A percentile compares a stretch with the other conserved stretches of the same genome.
These are phyloP conservation scores for Fusarium subglutinans DNA, from an alignment of 2,329 filamentous ascomycete species.

Conservation along the genomic window DNA sequence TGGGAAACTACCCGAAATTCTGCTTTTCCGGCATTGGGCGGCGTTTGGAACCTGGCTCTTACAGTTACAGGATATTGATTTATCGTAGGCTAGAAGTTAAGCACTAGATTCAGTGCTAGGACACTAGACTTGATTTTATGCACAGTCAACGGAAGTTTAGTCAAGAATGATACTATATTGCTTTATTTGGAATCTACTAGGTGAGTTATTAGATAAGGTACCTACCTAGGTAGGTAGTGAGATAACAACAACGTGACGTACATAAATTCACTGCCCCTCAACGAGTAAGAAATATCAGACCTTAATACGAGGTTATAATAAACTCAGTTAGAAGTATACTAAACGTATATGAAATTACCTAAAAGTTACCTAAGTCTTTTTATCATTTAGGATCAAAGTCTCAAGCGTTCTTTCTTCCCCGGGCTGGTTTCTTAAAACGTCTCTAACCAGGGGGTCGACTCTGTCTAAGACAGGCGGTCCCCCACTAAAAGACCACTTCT, in stretches of 20 bases:
- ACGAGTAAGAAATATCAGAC: background rate
- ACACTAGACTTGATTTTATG: background rate
- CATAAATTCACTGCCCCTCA: background rate
- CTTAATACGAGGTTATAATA: background rate
- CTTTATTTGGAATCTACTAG: background rate
- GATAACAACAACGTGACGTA: background rate
- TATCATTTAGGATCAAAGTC: background rate
- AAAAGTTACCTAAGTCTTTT: background rate
- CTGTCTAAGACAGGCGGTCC: background rate
- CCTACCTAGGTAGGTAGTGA: background rate
- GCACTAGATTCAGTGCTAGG: background rate
- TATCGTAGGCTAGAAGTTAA: background rate
- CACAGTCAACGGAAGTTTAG: background rate
- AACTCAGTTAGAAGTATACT: background rate
- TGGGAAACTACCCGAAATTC: constrained; percentile 28
- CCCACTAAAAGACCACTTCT: constrained; percentile 31
- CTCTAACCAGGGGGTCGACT: constrained; percentile 3
- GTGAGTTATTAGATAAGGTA: background rate
- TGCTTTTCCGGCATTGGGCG: constrained; percentile 40
- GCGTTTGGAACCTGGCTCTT: constrained; percentile 28
- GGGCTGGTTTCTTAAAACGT: background rate
- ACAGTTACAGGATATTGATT: constrained; percentile 13
- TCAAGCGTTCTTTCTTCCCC: background rate
- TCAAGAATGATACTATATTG: constrained; percentile 17
- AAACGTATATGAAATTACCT: background rate